Evolutionary conservation across 2,329 filamentous ascomycete species (phyloP).

Genomic region (Penicillium decumbens): DNA sequence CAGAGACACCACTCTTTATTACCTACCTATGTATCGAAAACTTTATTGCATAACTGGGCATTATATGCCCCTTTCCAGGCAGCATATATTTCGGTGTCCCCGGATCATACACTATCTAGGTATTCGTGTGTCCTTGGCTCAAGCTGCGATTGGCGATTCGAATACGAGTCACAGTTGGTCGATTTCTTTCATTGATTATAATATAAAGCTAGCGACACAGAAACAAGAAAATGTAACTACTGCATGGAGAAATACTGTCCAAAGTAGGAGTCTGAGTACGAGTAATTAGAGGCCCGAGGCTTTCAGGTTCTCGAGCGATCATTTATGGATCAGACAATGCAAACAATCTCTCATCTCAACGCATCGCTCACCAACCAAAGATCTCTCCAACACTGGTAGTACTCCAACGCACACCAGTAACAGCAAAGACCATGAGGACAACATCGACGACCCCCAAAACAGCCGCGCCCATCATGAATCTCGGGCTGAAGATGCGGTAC

Average conservation of each 20-base stretch:
- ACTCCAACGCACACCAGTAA: conserved; percentile 71
- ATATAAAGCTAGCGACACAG: background rate
- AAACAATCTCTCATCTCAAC: background rate
- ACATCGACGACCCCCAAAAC: conserved; percentile 73
- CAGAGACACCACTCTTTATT: too few species aligned
- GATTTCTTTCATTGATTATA: background rate
- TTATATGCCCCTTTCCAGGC: too few species aligned
- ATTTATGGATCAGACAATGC: too few species aligned
- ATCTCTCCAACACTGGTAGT: conserved; percentile 75
- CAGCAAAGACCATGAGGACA: conserved; percentile 63
- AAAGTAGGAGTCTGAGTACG: background rate
- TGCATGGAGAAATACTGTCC: background rate
- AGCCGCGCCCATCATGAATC: conserved; percentile 77
- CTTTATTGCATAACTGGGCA: too few species aligned
- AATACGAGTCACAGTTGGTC: background rate
- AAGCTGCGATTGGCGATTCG: too few species aligned
- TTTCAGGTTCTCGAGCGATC: too few species aligned
- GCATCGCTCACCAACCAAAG: conserved; percentile 65
- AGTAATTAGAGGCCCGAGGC: background rate
- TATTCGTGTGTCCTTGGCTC: too few species aligned
- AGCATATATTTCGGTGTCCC: too few species aligned
- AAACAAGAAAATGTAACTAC: background rate
- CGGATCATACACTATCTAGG: too few species aligned
- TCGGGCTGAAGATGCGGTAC: conserved; percentile 85
- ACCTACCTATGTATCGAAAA: too few species aligned